phyloP scores from a whole-genome alignment of 2,329 filamentous ascomycete species.

The Trichoderma pleuroti region DNA sequence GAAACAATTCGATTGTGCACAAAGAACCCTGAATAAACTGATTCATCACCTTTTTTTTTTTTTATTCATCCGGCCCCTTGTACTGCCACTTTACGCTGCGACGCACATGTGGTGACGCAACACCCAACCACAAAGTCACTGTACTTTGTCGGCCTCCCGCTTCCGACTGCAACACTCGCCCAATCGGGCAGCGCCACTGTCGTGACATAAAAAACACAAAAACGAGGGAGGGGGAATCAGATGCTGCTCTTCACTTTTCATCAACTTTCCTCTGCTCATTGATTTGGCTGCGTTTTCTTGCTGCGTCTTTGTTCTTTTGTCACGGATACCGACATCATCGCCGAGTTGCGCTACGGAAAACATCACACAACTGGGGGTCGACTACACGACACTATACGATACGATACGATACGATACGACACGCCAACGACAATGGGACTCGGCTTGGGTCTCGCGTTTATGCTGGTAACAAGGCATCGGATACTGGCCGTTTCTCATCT shows the following conservation, averaged over 20 bases:
- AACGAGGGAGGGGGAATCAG: background rate
- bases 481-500: background rate
- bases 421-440: constrained; percentile 17
- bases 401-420: background rate
- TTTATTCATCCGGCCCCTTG: background rate
- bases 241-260: background rate
- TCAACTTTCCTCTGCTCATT: background rate
- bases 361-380: background rate
- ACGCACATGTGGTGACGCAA: background rate
- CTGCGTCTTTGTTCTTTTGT: background rate
- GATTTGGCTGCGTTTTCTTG: background rate
- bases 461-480: constrained; percentile 27
- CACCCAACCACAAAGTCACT: background rate
- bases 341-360: background rate
- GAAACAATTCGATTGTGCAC: background rate
- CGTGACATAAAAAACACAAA: background rate
- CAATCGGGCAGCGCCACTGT: constrained; percentile 13
- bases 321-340: background rate
- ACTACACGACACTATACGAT: background rate
- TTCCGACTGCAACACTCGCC: background rate
- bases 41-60: background rate
- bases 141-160: background rate
- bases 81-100: background rate
- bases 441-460: constrained; percentile 30
- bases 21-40: background rate